Conservation (phyloP, 2,329 filamentous ascomycete species). For the Neopestalotiopsis sp. region DNA sequence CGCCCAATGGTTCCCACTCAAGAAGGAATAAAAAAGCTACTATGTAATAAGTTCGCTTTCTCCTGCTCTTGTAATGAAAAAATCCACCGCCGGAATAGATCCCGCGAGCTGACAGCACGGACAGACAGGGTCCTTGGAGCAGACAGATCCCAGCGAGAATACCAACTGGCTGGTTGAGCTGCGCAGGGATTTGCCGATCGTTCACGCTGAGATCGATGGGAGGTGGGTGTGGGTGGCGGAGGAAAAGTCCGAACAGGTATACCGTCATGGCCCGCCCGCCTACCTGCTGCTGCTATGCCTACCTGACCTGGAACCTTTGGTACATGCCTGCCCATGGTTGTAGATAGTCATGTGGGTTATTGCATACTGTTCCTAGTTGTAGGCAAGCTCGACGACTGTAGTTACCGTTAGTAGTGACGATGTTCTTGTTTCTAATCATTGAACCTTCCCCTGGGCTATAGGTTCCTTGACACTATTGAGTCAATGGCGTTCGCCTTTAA, state of each 20-base stretch:
- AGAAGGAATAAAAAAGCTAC: too few species aligned
- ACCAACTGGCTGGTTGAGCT: conserved; percentile 21
- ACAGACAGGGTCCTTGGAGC: not conserved
- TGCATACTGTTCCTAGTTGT: too few species aligned
- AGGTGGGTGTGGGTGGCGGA: not conserved
- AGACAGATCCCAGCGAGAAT: not conserved
- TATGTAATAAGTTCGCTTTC: not conserved
- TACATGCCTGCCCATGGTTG: not conserved
- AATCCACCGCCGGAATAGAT: not conserved
- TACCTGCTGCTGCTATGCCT: not conserved
- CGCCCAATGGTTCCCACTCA: too few species aligned
- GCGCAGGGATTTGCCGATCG: conserved; percentile 18
- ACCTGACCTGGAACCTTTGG: not conserved
- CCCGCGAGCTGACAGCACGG: not conserved
- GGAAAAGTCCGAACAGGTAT: not conserved
- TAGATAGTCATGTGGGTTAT: too few species aligned
- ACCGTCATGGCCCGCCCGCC: not conserved
- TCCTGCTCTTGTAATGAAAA: not conserved
- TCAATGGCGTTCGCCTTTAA: too few species aligned
- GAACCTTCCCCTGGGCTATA: too few species aligned
- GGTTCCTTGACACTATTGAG: too few species aligned
- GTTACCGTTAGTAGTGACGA: too few species aligned
- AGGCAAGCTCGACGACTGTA: too few species aligned
- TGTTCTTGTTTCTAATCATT: too few species aligned
- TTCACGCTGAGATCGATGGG: not conserved